Evolutionary conservation across 257 asterid genomes (phyloP), one percentile per base, ranked within the genome.

Genomic region (Euphrasia confusa): DNA sequence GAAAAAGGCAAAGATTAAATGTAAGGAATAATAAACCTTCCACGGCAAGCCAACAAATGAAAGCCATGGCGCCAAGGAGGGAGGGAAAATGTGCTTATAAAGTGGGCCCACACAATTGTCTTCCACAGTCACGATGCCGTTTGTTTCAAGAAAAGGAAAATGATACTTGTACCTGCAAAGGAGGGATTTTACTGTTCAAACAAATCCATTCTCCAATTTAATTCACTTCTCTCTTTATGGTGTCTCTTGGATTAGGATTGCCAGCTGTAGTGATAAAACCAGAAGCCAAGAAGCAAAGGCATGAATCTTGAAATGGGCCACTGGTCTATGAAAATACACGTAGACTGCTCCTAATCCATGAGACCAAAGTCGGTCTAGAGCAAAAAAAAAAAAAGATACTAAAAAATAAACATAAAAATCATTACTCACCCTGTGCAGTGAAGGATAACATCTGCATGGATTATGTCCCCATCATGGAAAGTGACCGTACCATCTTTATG

Each of bases 31-130:
- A 45, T 11, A 63, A 64, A 88, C 99, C 99, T 86, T 92, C 99
- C 97, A 86, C 11, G 99, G 95, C 77, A 92, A 62, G 61, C 99
- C 99, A 61, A 92, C 88, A 72, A 89, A 92, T 32, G 99, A 92
- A 68, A 89, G 88, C 73, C 86, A 66, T 15, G 97, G 97, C 21
- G 94, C 96, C 54, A 83, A 70, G 33, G 80, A 55, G 1, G 97
- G 99, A 66, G 99, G 92, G 32, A 93, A 89, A 57, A 93, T 21
- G 64, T 89, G 99, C 73, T 87, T 75, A 82, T 85, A 87, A 60
- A 93, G 96, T 57, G 99, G 96, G 32, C 92, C 91, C 1, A 93
- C 99, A 49, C 94, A 74, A 62, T 82, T 93, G 70, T 93, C 95
- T 30, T 87, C 97, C 77, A 89, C 91, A 10, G 80, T 80, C 72